Evolutionary conservation across 371 early-diverging fungal genomes (phyloP), one percentile per base, ranked within the genome.

Genomic region (Apophysomyces ossiformis): DNA sequence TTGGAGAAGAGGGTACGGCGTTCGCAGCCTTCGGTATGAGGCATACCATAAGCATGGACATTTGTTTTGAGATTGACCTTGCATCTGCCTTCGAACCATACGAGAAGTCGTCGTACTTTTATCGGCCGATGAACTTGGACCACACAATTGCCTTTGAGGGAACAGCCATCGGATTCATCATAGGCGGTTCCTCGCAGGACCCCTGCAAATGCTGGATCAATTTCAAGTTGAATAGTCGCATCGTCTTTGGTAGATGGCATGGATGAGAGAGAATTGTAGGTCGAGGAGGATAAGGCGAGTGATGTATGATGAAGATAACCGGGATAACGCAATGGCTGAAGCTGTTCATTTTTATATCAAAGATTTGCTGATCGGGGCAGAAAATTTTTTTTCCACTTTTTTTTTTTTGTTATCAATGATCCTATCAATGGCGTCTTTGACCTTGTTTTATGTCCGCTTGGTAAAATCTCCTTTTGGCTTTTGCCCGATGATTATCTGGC

Each of bases 131-230:
- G 70, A 46, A 76, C 72, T 16, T 70, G 65, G 35, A 77, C 71
- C 16, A 78, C 61, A 63, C 76, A 75, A 13, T 65, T 73, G 63
- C 83, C 83, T 43, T 60, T 71, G 18, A 82, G 71, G 15, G 64
- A 63, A 47, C 83, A 82, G 2, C 83, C 83, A 68, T 82, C 83
- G 15, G 78, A 72, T 65, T 75, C 83, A 63, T 82, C 83, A 45
- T 79, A 66, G n/a, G 83, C 76, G 12, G 73, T 58, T 15, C 83
- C 83, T 62, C 71, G 72, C 56, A 82, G 57, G 36, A 82, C 72
- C 9, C 83, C 83, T 2, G 80, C 78, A 37, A 82, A 82, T 9
- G 72, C 71, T 21, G 78, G 69, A 39, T 82, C 83, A 7, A 82
- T 66, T 2, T 65, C 65, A 26, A 82, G 58, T 13, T 58, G 47